Conservation (phyloP, 306 rosid genomes). For the Vicia faba region DNA sequence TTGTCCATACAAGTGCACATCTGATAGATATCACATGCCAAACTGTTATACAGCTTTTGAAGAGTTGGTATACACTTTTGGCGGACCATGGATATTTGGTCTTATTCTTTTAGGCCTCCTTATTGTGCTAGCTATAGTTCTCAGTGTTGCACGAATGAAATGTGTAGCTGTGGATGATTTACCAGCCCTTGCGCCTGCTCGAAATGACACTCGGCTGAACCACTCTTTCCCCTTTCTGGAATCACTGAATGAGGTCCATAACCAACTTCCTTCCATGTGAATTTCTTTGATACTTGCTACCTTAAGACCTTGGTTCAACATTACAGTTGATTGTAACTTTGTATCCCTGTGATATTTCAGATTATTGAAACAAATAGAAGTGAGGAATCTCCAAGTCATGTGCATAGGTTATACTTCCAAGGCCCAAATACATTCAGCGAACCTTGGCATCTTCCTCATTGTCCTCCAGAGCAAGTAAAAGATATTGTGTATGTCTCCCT, state of each 20-base stretch:
- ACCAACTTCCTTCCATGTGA: slow-evolving; percentile 36
- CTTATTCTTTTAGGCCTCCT: slow-evolving; percentile 73
- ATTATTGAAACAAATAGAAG: slow-evolving; percentile 91
- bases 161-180: slow-evolving; percentile 74
- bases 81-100: slow-evolving; percentile 95
- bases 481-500: slow-evolving; percentile 80
- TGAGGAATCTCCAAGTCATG: slow-evolving; percentile 92
- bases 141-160: slow-evolving; percentile 90
- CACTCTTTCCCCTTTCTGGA: slow-evolving; percentile 94
- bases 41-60: slow-evolving; percentile 90
- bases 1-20: slow-evolving; percentile 86
- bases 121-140: slow-evolving; percentile 77
- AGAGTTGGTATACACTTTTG: slow-evolving; percentile 95
- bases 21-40: slow-evolving; percentile 98
- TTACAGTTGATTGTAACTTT: slow-evolving; percentile 20
- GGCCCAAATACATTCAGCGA: slow-evolving; percentile 97
- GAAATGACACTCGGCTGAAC: slow-evolving; percentile 69
- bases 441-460: slow-evolving; percentile 96
- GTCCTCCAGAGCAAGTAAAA: slow-evolving; percentile 93
- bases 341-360: slow-evolving; percentile 53
- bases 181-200: slow-evolving; percentile 64
- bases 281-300: slow-evolving; percentile 25
- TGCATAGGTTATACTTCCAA: slow-evolving; percentile 92
- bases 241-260: slow-evolving; percentile 86
- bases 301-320: slow-evolving; percentile 23